These are phyloP conservation scores for Mycena pura DNA, from an alignment of 768 basidiomycete genomes.

Conservation along the genomic window DNA sequence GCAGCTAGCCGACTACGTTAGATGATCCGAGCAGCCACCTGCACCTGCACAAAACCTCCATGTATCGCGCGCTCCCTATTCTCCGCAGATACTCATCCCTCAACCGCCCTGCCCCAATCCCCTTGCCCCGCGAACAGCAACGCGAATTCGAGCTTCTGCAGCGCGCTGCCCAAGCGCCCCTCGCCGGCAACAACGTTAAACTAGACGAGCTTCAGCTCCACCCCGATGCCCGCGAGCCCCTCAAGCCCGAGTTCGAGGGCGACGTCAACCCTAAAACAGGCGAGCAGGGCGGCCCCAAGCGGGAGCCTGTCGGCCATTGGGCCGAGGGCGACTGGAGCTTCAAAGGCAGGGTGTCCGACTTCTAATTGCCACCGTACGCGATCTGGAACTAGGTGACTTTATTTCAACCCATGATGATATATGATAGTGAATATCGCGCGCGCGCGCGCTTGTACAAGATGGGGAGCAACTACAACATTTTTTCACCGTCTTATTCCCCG, in stretches of 20 bases:
- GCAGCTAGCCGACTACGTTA: too few species aligned
- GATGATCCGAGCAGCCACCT: too few species aligned
- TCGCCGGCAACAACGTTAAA: conserved; percentile 34
- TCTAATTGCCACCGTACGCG: conserved; percentile 51
- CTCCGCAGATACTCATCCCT: conserved; percentile 39
- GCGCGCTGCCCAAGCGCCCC: conserved; percentile 60
- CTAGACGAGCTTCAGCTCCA: conserved; percentile 57
- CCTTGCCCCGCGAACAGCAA: conserved; percentile 77
- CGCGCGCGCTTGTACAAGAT: conserved; percentile 17
- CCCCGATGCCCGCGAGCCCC: conserved; percentile 68
- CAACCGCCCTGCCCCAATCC: conserved; percentile 72
- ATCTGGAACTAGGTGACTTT: not conserved
- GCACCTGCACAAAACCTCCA: not conserved
- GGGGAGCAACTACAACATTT: conserved; percentile 4
- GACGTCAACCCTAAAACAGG: conserved; percentile 84
- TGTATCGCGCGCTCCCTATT: not conserved
- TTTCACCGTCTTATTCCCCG: conserved; percentile 83
- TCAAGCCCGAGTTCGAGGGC: conserved; percentile 78
- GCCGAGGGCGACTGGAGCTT: conserved; percentile 84
- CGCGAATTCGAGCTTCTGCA: conserved; percentile 88
- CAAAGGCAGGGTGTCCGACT: conserved; percentile 88
- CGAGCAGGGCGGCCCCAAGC: conserved; percentile 87
- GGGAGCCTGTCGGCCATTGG: conserved; percentile 77
- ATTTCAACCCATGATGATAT: conserved; percentile 3
- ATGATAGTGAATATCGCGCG: conserved; percentile 5